Conservation (phyloP, 257 asterid genomes). For the Solanum gracilifrons region DNA sequence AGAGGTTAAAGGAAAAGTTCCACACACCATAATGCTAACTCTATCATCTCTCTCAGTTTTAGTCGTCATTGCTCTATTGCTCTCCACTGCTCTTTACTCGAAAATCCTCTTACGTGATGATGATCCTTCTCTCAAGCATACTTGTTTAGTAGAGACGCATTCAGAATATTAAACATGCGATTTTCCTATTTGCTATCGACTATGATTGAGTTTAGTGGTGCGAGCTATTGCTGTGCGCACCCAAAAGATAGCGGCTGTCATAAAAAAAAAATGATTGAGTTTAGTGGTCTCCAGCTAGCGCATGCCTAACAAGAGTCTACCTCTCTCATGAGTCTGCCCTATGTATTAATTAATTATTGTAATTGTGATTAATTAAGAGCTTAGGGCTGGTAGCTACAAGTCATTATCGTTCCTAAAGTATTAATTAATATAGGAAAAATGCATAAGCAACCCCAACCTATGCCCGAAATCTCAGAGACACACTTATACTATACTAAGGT, state of each 20-base stretch:
- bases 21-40: slow-evolving; percentile 24
- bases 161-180: not conserved
- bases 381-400: not conserved
- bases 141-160: not conserved
- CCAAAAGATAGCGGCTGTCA: too few relatives aligned
- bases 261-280: not conserved
- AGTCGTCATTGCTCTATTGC: slow-evolving; percentile 22
- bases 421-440: not conserved
- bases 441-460: too few relatives aligned
- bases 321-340: not conserved
- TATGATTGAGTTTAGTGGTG: not conserved
- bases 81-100: slow-evolving; percentile 22
- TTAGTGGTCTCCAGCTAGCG: not conserved
- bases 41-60: slow-evolving; percentile 32
- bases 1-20: slow-evolving; percentile 31
- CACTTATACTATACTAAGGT: too few relatives aligned
- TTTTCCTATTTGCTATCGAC: not conserved
- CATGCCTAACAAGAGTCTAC: not conserved
- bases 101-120: slow-evolving; percentile 27
- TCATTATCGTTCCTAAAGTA: not conserved
- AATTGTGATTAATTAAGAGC: not conserved
- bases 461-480: too few relatives aligned
- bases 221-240: too few relatives aligned
- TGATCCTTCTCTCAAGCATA: slow-evolving; percentile 14
- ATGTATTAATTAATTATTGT: not conserved